Percentiles rank a stretch among this genome's conserved stretches.
phyloP scores from a whole-genome alignment of 2,329 filamentous ascomycete genomes.

The Aspergillus ibericus region DNA sequence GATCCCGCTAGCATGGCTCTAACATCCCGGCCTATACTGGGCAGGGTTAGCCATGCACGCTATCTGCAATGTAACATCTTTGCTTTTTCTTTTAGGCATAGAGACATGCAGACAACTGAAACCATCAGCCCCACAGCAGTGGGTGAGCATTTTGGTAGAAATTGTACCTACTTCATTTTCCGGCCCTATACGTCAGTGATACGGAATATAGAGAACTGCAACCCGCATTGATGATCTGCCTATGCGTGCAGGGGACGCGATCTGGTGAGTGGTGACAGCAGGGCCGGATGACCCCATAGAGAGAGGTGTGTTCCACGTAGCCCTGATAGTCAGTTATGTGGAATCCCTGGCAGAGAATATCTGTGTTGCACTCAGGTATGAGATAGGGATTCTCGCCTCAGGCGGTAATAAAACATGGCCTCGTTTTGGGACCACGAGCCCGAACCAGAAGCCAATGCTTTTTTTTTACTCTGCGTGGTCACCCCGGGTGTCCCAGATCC shows the following conservation, averaged over 20 bases:
- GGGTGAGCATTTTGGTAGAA: background rate
- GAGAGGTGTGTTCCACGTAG: background rate
- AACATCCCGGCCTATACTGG: background rate
- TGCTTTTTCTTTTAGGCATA: background rate
- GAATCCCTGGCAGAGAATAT: background rate
- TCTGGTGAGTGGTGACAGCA: background rate
- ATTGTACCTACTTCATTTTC: background rate
- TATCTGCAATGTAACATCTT: background rate
- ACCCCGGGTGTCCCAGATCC: background rate
- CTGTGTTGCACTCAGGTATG: background rate
- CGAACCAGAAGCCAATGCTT: background rate
- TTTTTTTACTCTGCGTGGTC: background rate
- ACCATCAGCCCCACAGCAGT: background rate
- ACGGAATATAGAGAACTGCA: background rate
- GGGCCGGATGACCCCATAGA: background rate
- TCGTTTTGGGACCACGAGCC: background rate
- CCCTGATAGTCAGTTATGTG: background rate
- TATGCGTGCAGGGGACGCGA: background rate
- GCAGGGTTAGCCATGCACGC: background rate
- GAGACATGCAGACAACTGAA: background rate
- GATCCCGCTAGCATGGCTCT: background rate
- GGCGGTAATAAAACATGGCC: background rate
- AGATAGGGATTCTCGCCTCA: background rate
- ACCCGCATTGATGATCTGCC: background rate
- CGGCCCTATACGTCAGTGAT: background rate